Conservation (phyloP, 2,329 filamentous ascomycete genomes). For the Aspergillus uvarum region DNA sequence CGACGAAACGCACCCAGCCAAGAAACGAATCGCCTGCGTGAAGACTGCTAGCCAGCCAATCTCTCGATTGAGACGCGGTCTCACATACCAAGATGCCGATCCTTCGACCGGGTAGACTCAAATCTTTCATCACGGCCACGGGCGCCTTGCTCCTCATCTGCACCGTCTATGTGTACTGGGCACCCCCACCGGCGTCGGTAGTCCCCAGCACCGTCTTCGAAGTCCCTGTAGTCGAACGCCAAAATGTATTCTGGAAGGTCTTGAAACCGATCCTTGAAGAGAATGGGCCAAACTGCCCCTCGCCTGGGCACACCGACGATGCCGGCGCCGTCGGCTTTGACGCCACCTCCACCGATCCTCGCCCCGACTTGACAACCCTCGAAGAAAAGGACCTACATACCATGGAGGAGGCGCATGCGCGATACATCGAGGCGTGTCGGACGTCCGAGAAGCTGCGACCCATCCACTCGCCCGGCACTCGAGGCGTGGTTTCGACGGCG, state of each 20-base stretch:
- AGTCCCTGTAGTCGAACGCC: slow-evolving; percentile 35
- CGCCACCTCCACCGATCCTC: slow-evolving; percentile 27
- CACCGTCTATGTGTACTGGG: slow-evolving; percentile 40
- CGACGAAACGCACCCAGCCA: background rate
- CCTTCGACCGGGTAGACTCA: slow-evolving; percentile 30
- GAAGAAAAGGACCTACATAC: slow-evolving; percentile 33
- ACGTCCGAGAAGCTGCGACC: slow-evolving; percentile 30
- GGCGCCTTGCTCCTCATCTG: slow-evolving; percentile 32
- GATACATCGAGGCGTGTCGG: slow-evolving; percentile 39
- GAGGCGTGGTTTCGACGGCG: slow-evolving; percentile 54
- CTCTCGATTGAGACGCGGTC: slow-evolving; percentile 1
- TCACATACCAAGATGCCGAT: slow-evolving; percentile 23
- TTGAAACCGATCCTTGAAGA: slow-evolving; percentile 36
- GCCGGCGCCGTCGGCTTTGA: slow-evolving; percentile 31
- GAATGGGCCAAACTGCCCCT: slow-evolving; percentile 32
- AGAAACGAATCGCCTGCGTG: background rate
- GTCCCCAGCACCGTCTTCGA: slow-evolving; percentile 36
- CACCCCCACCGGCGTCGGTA: slow-evolving; percentile 32
- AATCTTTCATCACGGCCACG: slow-evolving; percentile 30
- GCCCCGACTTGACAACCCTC: slow-evolving; percentile 39
- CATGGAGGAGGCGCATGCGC: slow-evolving; percentile 43
- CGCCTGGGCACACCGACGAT: slow-evolving; percentile 27
- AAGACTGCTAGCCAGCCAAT: background rate
- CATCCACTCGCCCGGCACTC: slow-evolving; percentile 40
- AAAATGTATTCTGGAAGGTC: slow-evolving; percentile 39